Evolutionary conservation across 352 stramenopile species (phyloP), one percentile per base, ranked within the genome.

Genomic region (Phytophthora citricola): DNA sequence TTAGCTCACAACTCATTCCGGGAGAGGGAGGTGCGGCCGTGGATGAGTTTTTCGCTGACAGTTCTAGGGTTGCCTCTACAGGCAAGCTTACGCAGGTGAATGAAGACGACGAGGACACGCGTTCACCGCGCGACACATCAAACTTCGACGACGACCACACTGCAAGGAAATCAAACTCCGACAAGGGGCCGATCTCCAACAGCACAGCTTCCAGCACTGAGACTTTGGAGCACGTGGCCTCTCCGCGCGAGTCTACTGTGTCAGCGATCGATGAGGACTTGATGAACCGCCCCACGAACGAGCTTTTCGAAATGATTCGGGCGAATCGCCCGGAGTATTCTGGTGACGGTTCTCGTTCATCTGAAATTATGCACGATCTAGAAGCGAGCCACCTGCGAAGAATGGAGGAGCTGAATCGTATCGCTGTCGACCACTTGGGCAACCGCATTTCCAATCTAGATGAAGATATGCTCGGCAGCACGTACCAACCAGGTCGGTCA

Each of bases 391-490:
- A 89, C 48, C 52, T 70, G 24, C 73, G 75, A 34, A 78, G 80
- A 9, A 89, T 89, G 80, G 78, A 75, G n/a, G 76, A 87, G 53
- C 58, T 87, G 15, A 83, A 83, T 29, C 68, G 53, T 11, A 84
- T 88, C 26, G 79, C 79, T 39, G 29, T 83, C 31, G 79, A 83
- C 32, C 66, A 81, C 56, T 65, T 78, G 6, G 79, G 76, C 17
- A 69, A 73, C 45, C 77, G 79, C 9, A 76, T 86, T 17, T 86
- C 79, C 0, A 81, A 63, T 53, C 49, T 81, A 4, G 57, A 71
- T n/a, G 56, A 76, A n/a, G 63, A 72, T 2, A 50, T 78, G 45
- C 57, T 71, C 32, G 51, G 58, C 12, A 78, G 69, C 20, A 50
- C 59, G 10, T 72, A 58, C 44, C 43, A 64, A n/a, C 71, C 61